Evolutionary conservation across 2,329 filamentous ascomycete species (phyloP), one percentile per base, ranked within the genome.

Genomic region (Didymella arachidicola): DNA sequence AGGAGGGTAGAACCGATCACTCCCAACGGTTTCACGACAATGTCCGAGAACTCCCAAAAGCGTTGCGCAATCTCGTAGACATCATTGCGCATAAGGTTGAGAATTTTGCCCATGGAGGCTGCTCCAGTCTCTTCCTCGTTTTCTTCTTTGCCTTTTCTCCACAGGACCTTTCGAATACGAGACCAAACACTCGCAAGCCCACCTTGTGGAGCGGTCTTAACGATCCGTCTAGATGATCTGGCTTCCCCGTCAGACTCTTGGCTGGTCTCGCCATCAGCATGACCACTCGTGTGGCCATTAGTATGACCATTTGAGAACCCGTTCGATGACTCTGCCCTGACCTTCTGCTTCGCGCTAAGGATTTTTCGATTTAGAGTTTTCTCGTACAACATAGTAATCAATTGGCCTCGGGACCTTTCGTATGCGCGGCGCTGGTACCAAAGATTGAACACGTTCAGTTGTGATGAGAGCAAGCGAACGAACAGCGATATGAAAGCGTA

Each of bases 381-480:
- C 68, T 92, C 90, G 68, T 92, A 92, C 12, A 93, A 82, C 85
- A 92, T 92, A 16, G 90, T 93, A 58, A 94, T 89, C 84, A 94
- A 86, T 77, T 96, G 92, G 4, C 93, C 93, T 46, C 93, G 83
- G 5, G 89, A 92, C 57, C 93, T 82, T 74, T 97, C 93, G 67
- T 97, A 97, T 27, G 86, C 86, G 59, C 93, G 87, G 63, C 93
- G 86, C n/a, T 88, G 87, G 70, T 90, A 96, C 93, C 93, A 97
- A 0, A 92, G 79, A 25, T 81, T 86, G 67, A 93, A 86, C 0
- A 93, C 86, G 5, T 83, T 83, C 0, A 85, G 85, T 66, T 94
- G 91, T 1, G 85, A 82, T 8, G 84, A 82, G 7, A 88, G 69
- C 1, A 92, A 77, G 32, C 89, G 84, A 4, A 87, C 77, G 2